A percentile compares a stretch with the other conserved stretches of the same genome.
Conservation (phyloP, 148 eudicot genomes). For the Linanthus parryae region DNA sequence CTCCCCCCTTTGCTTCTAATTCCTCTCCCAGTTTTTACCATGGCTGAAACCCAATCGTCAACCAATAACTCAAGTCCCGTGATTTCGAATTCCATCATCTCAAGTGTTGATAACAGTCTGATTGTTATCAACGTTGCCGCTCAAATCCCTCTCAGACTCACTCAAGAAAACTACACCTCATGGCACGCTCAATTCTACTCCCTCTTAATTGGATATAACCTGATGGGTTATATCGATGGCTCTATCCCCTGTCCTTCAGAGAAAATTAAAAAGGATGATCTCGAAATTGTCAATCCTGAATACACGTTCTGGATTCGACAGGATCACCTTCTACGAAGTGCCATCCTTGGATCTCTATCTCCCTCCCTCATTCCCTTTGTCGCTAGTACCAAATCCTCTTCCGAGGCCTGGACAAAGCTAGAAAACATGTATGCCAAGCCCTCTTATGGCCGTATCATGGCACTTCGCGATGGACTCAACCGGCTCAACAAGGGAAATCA, state of each 20-base stretch:
- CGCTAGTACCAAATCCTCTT: neutral
- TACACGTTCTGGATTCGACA: neutral
- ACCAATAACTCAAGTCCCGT: no score
- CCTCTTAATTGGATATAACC: neutral
- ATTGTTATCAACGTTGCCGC: neutral
- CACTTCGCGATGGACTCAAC: neutral
- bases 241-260: neutral
- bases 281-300: neutral
- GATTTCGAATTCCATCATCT: no score
- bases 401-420: neutral
- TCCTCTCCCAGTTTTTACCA: no score
- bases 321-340: neutral
- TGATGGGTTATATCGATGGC: neutral
- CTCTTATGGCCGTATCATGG: neutral
- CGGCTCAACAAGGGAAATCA: neutral
- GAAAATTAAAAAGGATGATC: neutral
- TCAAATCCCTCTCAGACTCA: neutral
- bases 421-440: slow-evolving; percentile 3
- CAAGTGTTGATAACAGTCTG: no score
- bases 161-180: slow-evolving; percentile 1
- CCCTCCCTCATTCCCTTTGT: neutral
- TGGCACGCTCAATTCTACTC: slow-evolving; percentile 1
- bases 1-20: no score
- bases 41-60: no score
- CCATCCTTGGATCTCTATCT: slow-evolving; percentile 5